These are phyloP conservation scores for Capronia americana DNA, from an alignment of 2,329 filamentous ascomycete genomes.

Conservation along the genomic window DNA sequence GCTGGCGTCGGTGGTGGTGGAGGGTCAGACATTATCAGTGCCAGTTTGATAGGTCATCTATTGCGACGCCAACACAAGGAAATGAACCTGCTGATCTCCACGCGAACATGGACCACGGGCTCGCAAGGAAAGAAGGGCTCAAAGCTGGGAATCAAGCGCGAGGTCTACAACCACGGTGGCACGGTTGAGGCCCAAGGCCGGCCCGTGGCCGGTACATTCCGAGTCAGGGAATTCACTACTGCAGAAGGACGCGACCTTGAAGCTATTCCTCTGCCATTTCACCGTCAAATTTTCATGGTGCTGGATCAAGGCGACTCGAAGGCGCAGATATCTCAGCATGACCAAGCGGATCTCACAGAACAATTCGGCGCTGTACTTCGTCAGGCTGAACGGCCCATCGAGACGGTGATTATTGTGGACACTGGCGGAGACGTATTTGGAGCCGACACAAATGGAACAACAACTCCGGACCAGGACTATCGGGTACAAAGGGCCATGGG, in stretches of 20 bases:
- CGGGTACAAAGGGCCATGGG: conserved; percentile 34
- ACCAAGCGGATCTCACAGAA: conserved; percentile 32
- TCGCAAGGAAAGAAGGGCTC: conserved; percentile 38
- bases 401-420: conserved; percentile 37
- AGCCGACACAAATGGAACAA: conserved; percentile 23
- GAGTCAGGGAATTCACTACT: conserved; percentile 30
- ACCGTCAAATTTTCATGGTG: conserved; percentile 37
- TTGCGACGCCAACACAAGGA: conserved; percentile 28
- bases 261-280: conserved; percentile 33
- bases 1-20: conserved; percentile 39
- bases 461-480: conserved; percentile 37
- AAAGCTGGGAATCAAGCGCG: conserved; percentile 37
- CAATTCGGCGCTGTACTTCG: conserved; percentile 35
- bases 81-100: conserved; percentile 38
- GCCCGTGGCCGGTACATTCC: conserved; percentile 35
- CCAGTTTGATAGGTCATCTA: conserved; percentile 37
- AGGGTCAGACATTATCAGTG: conserved; percentile 40
- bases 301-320: conserved; percentile 37
- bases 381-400: conserved; percentile 21
- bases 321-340: conserved; percentile 28
- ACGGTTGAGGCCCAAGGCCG: conserved; percentile 26
- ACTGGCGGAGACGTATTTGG: conserved; percentile 40
- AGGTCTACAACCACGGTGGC: conserved; percentile 38
- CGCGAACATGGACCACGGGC: conserved; percentile 37
- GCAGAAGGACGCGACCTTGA: conserved; percentile 39